A percentile compares a stretch with the other conserved stretches of the same genome.
phyloP scores from a whole-genome alignment of 2,329 filamentous ascomycete species.

The Pseudopyrenochaeta lycopersici region DNA sequence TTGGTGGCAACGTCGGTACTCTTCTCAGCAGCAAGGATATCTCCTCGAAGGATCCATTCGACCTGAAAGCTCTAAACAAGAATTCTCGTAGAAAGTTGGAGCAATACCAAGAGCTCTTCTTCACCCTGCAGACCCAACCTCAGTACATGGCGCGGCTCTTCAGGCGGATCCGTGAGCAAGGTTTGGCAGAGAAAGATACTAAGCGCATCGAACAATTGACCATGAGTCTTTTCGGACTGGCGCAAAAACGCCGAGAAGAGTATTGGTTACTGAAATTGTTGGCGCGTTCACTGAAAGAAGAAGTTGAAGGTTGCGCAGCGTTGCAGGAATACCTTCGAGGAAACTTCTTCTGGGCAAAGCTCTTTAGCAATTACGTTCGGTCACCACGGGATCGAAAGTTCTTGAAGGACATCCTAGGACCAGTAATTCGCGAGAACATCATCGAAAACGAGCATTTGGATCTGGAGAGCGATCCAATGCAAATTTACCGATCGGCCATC shows the following conservation, averaged over 20 bases:
- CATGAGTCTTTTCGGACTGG: constrained; percentile 97
- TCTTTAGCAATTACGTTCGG: constrained; percentile 86
- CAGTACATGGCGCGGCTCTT: constrained; percentile 93
- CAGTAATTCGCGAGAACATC: constrained; percentile 88
- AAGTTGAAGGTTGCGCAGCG: constrained; percentile 76
- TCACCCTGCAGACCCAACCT: constrained; percentile 94
- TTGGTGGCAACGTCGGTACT: constrained; percentile 85
- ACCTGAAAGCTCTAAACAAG: constrained; percentile 97
- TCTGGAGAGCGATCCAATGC: constrained; percentile 94
- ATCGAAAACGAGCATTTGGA: constrained; percentile 91
- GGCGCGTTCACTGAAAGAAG: constrained; percentile 81
- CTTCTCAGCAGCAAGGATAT: constrained; percentile 90
- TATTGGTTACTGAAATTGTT: constrained; percentile 95
- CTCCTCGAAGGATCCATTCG: constrained; percentile 88
- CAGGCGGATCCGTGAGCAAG: constrained; percentile 81
- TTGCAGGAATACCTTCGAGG: constrained; percentile 88
- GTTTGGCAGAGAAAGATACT: constrained; percentile 87
- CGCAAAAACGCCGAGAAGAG: constrained; percentile 94
- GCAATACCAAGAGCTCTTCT: constrained; percentile 97
- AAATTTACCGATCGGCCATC: constrained; percentile 94
- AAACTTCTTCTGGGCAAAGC: constrained; percentile 91
- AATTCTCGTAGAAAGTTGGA: constrained; percentile 94
- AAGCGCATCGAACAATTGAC: constrained; percentile 92
- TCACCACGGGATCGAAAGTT: constrained; percentile 94
- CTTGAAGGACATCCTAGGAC: constrained; percentile 83